Percentiles rank a stretch among this genome's conserved stretches.
phyloP scores from a whole-genome alignment of 768 basidiomycete genomes.

The Phanerodontia chrysosporium region DNA sequence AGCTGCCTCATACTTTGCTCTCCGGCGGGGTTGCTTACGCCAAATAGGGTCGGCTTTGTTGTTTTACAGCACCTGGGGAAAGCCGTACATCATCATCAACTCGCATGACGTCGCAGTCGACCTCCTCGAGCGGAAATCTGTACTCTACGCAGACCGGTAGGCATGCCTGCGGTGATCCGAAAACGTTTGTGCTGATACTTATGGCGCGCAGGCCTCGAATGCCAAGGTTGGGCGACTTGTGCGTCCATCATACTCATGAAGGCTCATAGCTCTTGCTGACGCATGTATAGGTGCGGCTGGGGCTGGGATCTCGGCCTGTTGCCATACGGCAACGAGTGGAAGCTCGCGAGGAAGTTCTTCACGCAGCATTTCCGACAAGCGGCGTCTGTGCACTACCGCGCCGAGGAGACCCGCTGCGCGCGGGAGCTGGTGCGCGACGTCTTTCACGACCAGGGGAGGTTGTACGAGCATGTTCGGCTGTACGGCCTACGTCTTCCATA shows the following conservation, averaged over 20 bases:
- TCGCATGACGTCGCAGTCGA: constrained; percentile 18
- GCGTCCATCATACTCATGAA: not conserved
- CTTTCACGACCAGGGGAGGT: not conserved
- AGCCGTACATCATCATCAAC: constrained; percentile 22
- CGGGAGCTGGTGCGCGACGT: constrained; percentile 5
- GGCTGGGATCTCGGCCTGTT: constrained; percentile 11
- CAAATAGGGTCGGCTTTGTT: not conserved
- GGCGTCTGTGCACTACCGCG: not conserved
- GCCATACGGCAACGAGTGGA: constrained; percentile 10
- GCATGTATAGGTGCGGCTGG: constrained; percentile 3
- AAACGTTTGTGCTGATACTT: not conserved
- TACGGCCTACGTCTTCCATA: not conserved
- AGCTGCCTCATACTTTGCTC: not conserved
- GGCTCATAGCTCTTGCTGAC: not conserved
- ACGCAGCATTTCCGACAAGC: constrained; percentile 6
- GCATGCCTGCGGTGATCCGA: not conserved
- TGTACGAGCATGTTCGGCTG: constrained; percentile 7
- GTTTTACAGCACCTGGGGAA: not conserved
- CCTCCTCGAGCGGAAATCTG: constrained; percentile 23
- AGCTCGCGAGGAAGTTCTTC: constrained; percentile 2
- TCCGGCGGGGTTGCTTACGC: not conserved
- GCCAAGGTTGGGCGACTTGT: constrained; percentile 1
- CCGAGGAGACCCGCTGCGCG: not conserved
- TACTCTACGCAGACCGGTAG: constrained; percentile 22
- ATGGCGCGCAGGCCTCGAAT: constrained; percentile 3